These are phyloP conservation scores for Globisporangium irregulare DNA, from an alignment of 352 stramenopile species.

Conservation along the genomic window DNA sequence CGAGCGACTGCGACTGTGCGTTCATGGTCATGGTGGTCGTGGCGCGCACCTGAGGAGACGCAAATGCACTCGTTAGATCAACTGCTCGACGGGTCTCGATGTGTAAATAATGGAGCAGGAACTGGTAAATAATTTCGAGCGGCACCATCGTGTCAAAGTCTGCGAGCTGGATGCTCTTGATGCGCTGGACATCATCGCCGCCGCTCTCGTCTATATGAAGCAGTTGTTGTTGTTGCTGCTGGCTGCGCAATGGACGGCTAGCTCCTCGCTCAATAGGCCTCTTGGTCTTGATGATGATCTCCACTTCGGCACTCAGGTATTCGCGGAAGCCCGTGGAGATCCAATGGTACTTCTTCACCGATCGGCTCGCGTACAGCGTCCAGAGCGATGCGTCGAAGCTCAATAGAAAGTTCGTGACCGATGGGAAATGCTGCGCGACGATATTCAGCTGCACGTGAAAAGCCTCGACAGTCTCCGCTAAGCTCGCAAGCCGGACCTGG, in stretches of 20 bases:
- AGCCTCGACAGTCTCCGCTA: constrained; percentile 31
- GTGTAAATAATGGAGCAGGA: constrained; percentile 54
- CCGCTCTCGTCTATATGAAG: not conserved
- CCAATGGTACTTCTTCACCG: constrained; percentile 65
- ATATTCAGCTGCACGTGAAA: constrained; percentile 6
- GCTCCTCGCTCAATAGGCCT: constrained; percentile 23
- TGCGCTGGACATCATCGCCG: constrained; percentile 8
- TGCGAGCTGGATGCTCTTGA: constrained; percentile 15
- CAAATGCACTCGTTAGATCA: not conserved
- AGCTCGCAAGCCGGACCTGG: constrained; percentile 43
- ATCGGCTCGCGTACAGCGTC: constrained; percentile 63
- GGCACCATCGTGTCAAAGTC: constrained; percentile 29
- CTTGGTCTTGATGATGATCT: constrained; percentile 49
- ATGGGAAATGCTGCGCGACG: constrained; percentile 13
- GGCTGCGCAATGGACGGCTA: not conserved
- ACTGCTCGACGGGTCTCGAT: constrained; percentile 19
- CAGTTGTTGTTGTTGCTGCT: not conserved
- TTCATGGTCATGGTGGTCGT: not conserved
- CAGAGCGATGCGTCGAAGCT: constrained; percentile 65
- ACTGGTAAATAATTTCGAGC: constrained; percentile 79
- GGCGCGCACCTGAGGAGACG: not conserved
- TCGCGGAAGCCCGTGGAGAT: constrained; percentile 17
- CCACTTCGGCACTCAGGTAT: constrained; percentile 54
- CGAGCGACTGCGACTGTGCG: not conserved
- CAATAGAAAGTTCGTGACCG: constrained; percentile 52